Evolutionary conservation across 441 rosid genomes (phyloP), one percentile per base, ranked within the genome.

Genomic region (California macrophylla): DNA sequence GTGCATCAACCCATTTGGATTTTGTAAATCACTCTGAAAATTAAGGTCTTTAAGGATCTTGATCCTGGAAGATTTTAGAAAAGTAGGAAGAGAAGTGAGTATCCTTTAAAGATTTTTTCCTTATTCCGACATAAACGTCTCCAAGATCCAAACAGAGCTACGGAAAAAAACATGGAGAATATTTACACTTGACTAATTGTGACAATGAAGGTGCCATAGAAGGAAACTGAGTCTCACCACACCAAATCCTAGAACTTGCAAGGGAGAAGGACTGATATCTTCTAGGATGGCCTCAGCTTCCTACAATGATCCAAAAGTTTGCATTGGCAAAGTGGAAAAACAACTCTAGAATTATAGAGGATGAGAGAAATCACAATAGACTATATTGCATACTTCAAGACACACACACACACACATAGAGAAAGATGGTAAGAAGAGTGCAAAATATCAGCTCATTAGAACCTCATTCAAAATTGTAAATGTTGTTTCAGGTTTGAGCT

Each of bases 241-340:
- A 73, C 92, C 83, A 74, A 72, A 88, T 66, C 96, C 90, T 76
- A 84, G 74, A 75, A 86, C 64, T 85, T 92, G 96, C 77, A 85
- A 32, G 3, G 93, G 96, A 69, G 96, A 84, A 79, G 98, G 96
- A 60, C 85, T 85, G 76, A 94, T 67, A 28, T 85, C 94, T 80
- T 90, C 91, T 58, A 94, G 81, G 72, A 94, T 90, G 67, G 99
- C 99, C 84, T 86, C 97, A 66, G 92, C 97, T 72, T 94, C 99
- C 99, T 94, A 82, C 66, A 79, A 74, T 64, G 13, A 61, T 64
- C 64, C 30, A 66, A 76, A n/a, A 69, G 69, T 36, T 80, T 38
- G 68, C 15, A 68, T 67, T 68, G 76, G 29, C 68, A 45, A 16
- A 3, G 50, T 12, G 3, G 68, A 6, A 28, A 24, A 25, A 52